Conservation (phyloP, 345 rosid species). For the Gossypium mustelinum region DNA sequence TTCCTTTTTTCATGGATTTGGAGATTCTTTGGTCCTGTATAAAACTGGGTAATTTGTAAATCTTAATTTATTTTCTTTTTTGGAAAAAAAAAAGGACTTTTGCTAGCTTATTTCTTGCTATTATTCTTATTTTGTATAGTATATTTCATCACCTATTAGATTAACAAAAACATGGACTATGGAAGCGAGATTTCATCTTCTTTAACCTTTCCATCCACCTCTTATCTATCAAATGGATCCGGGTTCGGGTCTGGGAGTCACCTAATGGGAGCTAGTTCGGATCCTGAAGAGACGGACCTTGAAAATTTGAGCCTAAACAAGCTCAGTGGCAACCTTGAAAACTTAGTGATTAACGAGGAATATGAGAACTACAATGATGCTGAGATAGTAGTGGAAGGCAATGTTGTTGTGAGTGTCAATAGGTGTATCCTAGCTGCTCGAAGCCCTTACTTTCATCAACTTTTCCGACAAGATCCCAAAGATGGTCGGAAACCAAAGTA, state of each 20-base stretch:
- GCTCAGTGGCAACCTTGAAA: slow-evolving; percentile 35
- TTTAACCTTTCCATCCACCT: slow-evolving; percentile 26
- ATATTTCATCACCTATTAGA: neutral
- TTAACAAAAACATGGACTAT: slow-evolving; percentile 26
- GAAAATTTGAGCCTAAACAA: slow-evolving; percentile 32
- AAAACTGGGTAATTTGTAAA: neutral
- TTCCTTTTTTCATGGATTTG: neutral
- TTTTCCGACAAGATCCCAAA: slow-evolving; percentile 20
- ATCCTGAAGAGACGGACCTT: slow-evolving; percentile 12
- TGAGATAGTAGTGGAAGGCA: slow-evolving; percentile 35
- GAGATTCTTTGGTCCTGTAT: neutral
- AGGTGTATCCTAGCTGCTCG: slow-evolving; percentile 46
- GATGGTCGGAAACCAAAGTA: slow-evolving; percentile 29
- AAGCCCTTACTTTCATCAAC: slow-evolving; percentile 32
- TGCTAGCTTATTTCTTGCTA: neutral
- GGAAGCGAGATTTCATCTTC: slow-evolving; percentile 34
- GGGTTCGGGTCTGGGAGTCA: neutral
- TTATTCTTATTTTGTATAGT: no score
- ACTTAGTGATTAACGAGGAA: slow-evolving; percentile 17
- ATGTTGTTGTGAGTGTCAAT: slow-evolving; percentile 32
- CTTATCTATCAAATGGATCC: slow-evolving; percentile 29
- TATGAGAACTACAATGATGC: slow-evolving; percentile 32
- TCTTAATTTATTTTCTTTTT: neutral
- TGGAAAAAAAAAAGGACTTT: neutral
- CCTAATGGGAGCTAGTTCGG: slow-evolving; percentile 7